phyloP scores from a whole-genome alignment of 495 filamentous ascomycete genomes.

The Aspergillus bridgeri region DNA sequence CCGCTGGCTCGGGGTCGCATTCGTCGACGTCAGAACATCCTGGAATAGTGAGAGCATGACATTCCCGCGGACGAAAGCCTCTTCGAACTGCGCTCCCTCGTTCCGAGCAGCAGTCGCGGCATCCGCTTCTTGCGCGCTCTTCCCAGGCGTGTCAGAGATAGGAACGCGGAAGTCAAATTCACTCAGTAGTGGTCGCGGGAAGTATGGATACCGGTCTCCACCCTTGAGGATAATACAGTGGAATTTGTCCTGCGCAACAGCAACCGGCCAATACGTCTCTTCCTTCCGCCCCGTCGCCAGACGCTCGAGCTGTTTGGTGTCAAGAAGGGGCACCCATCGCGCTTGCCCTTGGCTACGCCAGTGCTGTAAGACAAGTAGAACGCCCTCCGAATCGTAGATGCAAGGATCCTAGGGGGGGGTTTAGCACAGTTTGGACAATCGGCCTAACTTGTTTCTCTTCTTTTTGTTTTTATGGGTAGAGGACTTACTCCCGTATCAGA shows the following conservation, averaged over 20 bases:
- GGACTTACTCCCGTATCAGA: conserved; percentile 72
- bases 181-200: conserved; percentile 83
- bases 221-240: conserved; percentile 99
- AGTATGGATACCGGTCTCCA: conserved; percentile 88
- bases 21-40: conserved; percentile 61
- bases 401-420: conserved; percentile 66
- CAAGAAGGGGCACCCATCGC: conserved; percentile 85
- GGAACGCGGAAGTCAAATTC: conserved; percentile 94
- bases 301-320: conserved; percentile 79
- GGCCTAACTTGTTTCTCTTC: neutral
- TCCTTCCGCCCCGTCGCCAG: conserved; percentile 77
- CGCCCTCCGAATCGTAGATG: conserved; percentile 88
- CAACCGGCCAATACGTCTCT: conserved; percentile 93
- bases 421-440: conserved; percentile 16
- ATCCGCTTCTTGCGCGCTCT: conserved; percentile 35
- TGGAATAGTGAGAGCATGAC: conserved; percentile 65
- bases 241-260: conserved; percentile 86
- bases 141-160: conserved; percentile 51
- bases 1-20: conserved; percentile 60
- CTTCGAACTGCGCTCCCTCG: conserved; percentile 57
- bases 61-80: conserved; percentile 72
- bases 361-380: conserved; percentile 80
- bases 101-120: conserved; percentile 34
- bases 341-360: conserved; percentile 85
- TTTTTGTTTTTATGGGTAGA: no score